These are phyloP conservation scores for Setomelanomma holmii DNA, from an alignment of 2,329 filamentous ascomycete genomes.

Conservation along the genomic window DNA sequence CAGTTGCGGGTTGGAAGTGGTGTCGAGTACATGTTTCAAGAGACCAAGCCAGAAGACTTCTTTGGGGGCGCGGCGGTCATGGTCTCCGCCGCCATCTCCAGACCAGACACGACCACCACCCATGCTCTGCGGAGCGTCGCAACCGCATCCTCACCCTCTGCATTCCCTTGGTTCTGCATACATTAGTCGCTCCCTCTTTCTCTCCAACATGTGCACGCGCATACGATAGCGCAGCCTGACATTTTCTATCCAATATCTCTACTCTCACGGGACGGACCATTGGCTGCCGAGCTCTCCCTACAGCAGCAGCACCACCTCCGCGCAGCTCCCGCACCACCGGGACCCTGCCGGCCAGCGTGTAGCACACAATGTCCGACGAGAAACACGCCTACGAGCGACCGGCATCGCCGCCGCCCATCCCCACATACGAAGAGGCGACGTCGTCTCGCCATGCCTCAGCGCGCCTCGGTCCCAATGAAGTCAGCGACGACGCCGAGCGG, in stretches of 20 bases:
- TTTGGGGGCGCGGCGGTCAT: slow-evolving; percentile 15
- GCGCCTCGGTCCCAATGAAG: slow-evolving; percentile 62
- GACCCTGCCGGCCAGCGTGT: slow-evolving; percentile 9
- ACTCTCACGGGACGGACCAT: slow-evolving; percentile 8
- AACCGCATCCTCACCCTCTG: neutral
- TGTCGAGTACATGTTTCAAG: slow-evolving; percentile 20
- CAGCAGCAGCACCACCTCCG: slow-evolving; percentile 1
- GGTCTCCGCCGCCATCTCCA: slow-evolving; percentile 22
- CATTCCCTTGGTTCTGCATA: slow-evolving; percentile 10
- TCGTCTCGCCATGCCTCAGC: slow-evolving; percentile 62
- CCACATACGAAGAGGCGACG: slow-evolving; percentile 82
- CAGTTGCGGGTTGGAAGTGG: slow-evolving; percentile 1
- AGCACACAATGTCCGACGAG: slow-evolving; percentile 46
- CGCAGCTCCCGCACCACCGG: slow-evolving; percentile 12
- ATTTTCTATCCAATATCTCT: neutral
- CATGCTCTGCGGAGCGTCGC: neutral
- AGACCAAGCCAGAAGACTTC: slow-evolving; percentile 13
- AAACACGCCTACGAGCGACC: slow-evolving; percentile 49
- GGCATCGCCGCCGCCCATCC: slow-evolving; percentile 71
- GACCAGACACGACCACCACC: slow-evolving; percentile 18
- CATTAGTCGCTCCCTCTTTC: slow-evolving; percentile 22
- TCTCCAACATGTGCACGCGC: slow-evolving; percentile 36
- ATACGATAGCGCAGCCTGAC: slow-evolving; percentile 23
- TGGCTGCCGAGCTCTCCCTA: slow-evolving; percentile 4
- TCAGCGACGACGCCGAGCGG: slow-evolving; percentile 75